Percentiles rank a stretch among this genome's conserved stretches.
These are phyloP conservation scores for Gaultheria prostrata DNA, from an alignment of 148 eudicot species.

Conservation along the genomic window DNA sequence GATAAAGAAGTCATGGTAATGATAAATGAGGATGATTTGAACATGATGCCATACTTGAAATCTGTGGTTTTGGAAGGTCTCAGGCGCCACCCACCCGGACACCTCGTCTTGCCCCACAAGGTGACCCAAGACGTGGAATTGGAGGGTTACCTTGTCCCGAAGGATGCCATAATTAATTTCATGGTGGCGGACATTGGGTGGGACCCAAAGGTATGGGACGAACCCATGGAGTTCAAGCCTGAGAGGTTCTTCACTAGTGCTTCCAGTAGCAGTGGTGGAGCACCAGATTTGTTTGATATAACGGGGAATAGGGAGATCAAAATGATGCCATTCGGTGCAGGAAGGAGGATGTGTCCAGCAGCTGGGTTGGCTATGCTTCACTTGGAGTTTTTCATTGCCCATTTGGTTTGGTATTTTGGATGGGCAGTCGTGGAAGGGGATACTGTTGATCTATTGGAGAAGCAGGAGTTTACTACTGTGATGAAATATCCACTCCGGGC, in stretches of 20 bases:
- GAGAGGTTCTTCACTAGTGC: constrained; percentile 43
- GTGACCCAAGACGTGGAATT: constrained; percentile 37
- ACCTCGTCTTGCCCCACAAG: constrained; percentile 53
- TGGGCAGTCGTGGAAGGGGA: constrained; percentile 41
- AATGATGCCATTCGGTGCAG: constrained; percentile 76
- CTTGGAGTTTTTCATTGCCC: constrained; percentile 60
- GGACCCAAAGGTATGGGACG: constrained; percentile 62
- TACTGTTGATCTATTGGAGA: constrained; percentile 55
- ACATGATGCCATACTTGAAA: constrained; percentile 48
- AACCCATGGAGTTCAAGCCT: constrained; percentile 59
- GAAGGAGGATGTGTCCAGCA: constrained; percentile 62
- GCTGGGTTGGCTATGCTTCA: constrained; percentile 50
- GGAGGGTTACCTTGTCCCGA: constrained; percentile 37
- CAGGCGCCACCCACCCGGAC: constrained; percentile 74
- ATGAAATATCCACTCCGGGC: constrained; percentile 61
- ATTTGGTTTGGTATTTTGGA: constrained; percentile 54
- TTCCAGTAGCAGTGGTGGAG: background rate
- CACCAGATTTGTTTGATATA: constrained; percentile 31
- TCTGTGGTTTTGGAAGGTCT: constrained; percentile 65
- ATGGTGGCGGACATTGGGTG: constrained; percentile 41
- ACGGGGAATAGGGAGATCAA: constrained; percentile 59
- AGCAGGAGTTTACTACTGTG: constrained; percentile 44
- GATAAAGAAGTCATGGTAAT: background rate
- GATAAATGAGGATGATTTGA: constrained; percentile 50
- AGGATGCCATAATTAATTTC: background rate